Evolutionary conservation across 1,284 basidiomycete genomes (phyloP).

Genomic region (Ganoderma multipileum): DNA sequence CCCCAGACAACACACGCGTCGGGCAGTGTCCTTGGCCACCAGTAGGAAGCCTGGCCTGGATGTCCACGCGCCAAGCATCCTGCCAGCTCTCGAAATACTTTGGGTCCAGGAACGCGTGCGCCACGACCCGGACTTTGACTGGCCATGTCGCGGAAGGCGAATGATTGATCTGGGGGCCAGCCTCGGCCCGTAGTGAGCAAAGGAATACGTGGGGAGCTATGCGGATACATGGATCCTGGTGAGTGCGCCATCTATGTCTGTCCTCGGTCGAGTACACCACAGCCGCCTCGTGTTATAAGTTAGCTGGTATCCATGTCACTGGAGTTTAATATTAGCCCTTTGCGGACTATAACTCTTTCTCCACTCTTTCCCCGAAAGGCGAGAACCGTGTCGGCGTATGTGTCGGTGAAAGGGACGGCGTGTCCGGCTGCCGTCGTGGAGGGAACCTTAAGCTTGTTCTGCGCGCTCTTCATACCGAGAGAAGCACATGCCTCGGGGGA

Average conservation of each 20-base stretch:
- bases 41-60: not conserved
- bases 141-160: not conserved
- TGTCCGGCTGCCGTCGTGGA: not conserved
- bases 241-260: not conserved
- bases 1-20: too few relatives aligned
- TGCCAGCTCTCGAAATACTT: not conserved
- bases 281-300: too few relatives aligned
- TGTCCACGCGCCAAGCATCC: not conserved
- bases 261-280: not conserved
- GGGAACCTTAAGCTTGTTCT: constrained; percentile 5
- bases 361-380: not conserved
- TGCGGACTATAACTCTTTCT: not conserved
- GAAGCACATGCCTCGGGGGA: constrained; percentile 5
- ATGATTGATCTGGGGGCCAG: not conserved
- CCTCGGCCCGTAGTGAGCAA: not conserved
- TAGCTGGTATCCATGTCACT: not conserved
- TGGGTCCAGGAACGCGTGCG: not conserved
- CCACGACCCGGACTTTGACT: not conserved
- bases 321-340: not conserved
- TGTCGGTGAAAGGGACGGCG: not conserved
- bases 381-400: not conserved
- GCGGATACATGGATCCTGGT: not conserved
- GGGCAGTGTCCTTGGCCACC: not conserved
- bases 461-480: not conserved
- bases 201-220: not conserved